Evolutionary conservation across 495 filamentous ascomycete genomes (phyloP).

Genomic region (Neurospora sp.): DNA sequence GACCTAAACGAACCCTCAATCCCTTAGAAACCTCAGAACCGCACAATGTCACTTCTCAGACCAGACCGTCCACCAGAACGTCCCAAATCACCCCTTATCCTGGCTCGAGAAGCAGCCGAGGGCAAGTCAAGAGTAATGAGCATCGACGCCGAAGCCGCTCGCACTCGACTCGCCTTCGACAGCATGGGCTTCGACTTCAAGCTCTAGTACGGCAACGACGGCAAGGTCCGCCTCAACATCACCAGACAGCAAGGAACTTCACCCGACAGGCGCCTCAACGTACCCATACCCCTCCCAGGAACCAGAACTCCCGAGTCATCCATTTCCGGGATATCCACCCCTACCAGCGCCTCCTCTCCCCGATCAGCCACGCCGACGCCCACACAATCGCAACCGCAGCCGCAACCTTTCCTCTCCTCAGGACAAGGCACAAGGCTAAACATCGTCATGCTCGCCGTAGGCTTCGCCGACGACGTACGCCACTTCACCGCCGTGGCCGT

Average conservation of each 20-base stretch:
- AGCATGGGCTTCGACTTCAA: background rate
- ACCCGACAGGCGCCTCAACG: background rate
- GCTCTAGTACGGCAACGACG: background rate
- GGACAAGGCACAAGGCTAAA: slow-evolving; percentile 29
- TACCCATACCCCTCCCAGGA: background rate
- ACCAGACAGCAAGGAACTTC: background rate
- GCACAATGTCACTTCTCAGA: background rate
- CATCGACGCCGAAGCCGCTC: background rate
- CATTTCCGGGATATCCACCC: background rate
- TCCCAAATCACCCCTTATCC: background rate
- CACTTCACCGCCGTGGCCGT: slow-evolving; percentile 49
- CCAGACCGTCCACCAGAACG: background rate
- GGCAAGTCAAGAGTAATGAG: background rate
- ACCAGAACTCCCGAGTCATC: background rate
- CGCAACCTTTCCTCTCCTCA: background rate
- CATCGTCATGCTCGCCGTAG: slow-evolving; percentile 55
- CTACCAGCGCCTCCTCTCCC: background rate
- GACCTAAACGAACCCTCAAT: background rate
- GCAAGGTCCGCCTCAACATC: background rate
- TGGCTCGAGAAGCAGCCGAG: background rate
- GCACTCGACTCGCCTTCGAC: background rate
- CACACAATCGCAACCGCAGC: background rate
- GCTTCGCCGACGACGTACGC: slow-evolving; percentile 52
- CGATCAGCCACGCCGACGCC: background rate
- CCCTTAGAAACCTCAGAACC: background rate